Percentiles rank a stretch among this genome's conserved stretches.
phyloP scores from a whole-genome alignment of 352 stramenopile species.

The Phytophthora sojae region DNA sequence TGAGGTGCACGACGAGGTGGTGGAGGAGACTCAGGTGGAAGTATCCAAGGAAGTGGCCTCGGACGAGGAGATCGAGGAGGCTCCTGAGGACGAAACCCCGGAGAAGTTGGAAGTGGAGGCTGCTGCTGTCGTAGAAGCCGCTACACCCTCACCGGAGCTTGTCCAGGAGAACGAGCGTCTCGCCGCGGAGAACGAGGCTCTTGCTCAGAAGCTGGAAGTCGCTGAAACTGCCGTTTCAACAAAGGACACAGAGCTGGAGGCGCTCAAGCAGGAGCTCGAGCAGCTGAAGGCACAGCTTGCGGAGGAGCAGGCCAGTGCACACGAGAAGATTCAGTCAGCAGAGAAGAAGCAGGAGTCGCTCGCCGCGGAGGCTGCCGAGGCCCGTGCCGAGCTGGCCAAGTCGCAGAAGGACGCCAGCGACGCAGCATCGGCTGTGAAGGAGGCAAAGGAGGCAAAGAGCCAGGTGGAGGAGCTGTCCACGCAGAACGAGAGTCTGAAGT shows the following conservation, averaged over 20 bases:
- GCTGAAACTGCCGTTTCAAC: slow-evolving; percentile 29
- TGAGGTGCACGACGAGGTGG: slow-evolving; percentile 26
- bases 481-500: slow-evolving; percentile 39
- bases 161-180: slow-evolving; percentile 54
- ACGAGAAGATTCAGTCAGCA: slow-evolving; percentile 30
- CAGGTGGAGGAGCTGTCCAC: slow-evolving; percentile 36
- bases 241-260: slow-evolving; percentile 50
- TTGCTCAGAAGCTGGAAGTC: slow-evolving; percentile 45
- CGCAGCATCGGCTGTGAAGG: slow-evolving; percentile 26
- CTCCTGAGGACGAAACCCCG: slow-evolving; percentile 32
- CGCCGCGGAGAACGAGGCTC: slow-evolving; percentile 44
- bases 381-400: slow-evolving; percentile 29
- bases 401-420: slow-evolving; percentile 28
- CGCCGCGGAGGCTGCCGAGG: slow-evolving; percentile 25
- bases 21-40: slow-evolving; percentile 18
- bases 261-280: slow-evolving; percentile 46
- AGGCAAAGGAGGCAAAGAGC: slow-evolving; percentile 31
- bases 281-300: slow-evolving; percentile 43
- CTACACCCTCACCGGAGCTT: slow-evolving; percentile 33
- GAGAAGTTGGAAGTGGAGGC: slow-evolving; percentile 20
- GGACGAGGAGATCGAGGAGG: slow-evolving; percentile 32
- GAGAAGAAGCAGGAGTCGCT: slow-evolving; percentile 39
- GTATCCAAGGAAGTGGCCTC: slow-evolving; percentile 33
- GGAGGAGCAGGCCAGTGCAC: slow-evolving; percentile 34
- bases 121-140: slow-evolving; percentile 1